These are phyloP conservation scores for Tylopilus rubrobrunneus DNA, from an alignment of 768 basidiomycete genomes.

Conservation along the genomic window DNA sequence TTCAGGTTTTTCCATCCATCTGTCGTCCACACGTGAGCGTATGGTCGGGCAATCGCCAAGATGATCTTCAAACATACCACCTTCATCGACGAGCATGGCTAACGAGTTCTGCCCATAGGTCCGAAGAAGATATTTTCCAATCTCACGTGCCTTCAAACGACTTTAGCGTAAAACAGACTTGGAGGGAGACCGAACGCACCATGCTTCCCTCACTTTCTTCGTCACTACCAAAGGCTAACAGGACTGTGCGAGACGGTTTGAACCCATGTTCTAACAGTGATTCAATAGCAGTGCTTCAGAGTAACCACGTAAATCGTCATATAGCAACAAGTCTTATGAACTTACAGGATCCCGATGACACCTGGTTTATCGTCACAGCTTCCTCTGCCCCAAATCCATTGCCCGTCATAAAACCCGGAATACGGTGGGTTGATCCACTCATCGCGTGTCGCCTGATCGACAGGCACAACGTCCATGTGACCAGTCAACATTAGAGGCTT, in stretches of 20 bases:
- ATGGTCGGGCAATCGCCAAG: not conserved
- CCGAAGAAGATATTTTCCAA: constrained; percentile 39
- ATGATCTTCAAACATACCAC: constrained; percentile 31
- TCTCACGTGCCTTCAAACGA: constrained; percentile 38
- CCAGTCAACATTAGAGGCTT: no score
- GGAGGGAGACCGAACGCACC: constrained; percentile 22
- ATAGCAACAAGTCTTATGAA: not conserved
- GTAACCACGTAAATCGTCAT: not conserved
- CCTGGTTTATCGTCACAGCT: constrained; percentile 42
- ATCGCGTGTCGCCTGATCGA: not conserved
- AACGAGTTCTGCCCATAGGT: constrained; percentile 46
- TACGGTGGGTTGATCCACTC: constrained; percentile 49
- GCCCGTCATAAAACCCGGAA: constrained; percentile 43
- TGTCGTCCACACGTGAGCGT: constrained; percentile 7
- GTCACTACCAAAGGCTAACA: constrained; percentile 42
- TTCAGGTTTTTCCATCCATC: constrained; percentile 27
- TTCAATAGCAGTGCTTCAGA: constrained; percentile 26
- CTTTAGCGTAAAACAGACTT: not conserved
- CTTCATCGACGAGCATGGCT: constrained; percentile 58
- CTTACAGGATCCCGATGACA: constrained; percentile 35
- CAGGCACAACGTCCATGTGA: no score
- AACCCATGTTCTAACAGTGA: constrained; percentile 28
- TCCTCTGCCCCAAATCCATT: constrained; percentile 48
- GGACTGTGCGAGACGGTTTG: constrained; percentile 27
- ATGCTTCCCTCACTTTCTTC: constrained; percentile 40